Evolutionary conservation across 1,139 yeast genomes (phyloP).

Genomic region (Yamadazyma atmosphaerica): DNA sequence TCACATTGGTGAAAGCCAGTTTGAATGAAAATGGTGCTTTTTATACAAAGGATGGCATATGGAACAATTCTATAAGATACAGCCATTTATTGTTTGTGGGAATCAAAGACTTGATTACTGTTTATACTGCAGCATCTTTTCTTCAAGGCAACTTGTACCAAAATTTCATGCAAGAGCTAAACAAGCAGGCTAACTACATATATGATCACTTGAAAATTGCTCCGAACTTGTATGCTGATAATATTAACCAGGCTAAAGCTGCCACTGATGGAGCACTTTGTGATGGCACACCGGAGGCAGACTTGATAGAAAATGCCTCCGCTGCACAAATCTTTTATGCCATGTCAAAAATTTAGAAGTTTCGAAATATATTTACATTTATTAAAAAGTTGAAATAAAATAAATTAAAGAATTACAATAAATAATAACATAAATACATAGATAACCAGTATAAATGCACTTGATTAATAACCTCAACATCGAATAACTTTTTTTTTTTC

Average conservation of each 20-base stretch:
- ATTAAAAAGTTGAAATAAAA: not conserved
- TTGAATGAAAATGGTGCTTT: conserved; percentile 24
- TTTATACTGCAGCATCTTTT: conserved; percentile 5
- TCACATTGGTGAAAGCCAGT: conserved; percentile 11
- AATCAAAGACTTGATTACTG: conserved; percentile 23
- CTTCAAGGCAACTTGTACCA: conserved; percentile 13
- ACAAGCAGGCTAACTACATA: conserved; percentile 23
- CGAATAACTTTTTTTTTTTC: too few species aligned
- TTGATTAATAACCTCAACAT: too few species aligned
- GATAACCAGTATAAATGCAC: conserved; percentile 1
- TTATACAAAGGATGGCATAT: conserved; percentile 18
- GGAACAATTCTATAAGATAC: conserved; percentile 27
- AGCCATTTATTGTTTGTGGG: conserved; percentile 27
- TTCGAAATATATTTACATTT: not conserved
- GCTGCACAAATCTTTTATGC: conserved; percentile 27
- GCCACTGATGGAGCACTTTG: conserved; percentile 12
- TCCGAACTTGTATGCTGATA: conserved; percentile 9
- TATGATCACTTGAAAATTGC: conserved; percentile 24
- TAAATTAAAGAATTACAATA: conserved; percentile 2
- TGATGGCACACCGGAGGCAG: conserved; percentile 14
- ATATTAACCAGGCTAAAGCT: conserved; percentile 6
- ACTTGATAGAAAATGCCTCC: conserved; percentile 25
- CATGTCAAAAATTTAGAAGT: conserved; percentile 8
- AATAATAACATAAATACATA: not conserved
- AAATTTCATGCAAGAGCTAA: conserved; percentile 16